A percentile compares a stretch with the other conserved stretches of the same genome.
Evolutionary conservation across 2,329 filamentous ascomycete genomes (phyloP).

Genomic region (Coniochaeta ligniaria): DNA sequence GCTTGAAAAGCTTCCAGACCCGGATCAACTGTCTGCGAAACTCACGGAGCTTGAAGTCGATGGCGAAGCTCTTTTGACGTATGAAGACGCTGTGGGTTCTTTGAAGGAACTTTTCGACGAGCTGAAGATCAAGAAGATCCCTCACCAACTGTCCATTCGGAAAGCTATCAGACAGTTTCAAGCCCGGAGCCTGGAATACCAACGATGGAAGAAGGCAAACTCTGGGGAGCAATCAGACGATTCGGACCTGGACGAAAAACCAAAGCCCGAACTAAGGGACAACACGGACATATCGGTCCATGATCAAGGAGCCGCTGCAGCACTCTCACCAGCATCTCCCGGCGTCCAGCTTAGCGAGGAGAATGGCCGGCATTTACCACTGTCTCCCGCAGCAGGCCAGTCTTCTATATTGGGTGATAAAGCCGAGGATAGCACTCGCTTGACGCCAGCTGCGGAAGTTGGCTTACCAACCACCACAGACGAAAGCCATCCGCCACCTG

Average conservation of each 20-base stretch:
- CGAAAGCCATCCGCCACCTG: not conserved
- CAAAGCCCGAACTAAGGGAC: not conserved
- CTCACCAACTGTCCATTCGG: conserved; percentile 50
- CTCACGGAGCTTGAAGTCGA: conserved; percentile 58
- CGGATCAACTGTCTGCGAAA: conserved; percentile 39
- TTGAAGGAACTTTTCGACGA: conserved; percentile 42
- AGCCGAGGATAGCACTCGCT: not conserved
- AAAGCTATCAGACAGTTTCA: conserved; percentile 52
- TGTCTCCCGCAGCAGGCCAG: not conserved
- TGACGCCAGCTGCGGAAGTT: not conserved
- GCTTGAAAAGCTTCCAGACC: conserved; percentile 39
- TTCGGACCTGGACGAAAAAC: conserved; percentile 13
- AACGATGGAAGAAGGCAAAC: conserved; percentile 18
- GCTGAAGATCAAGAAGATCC: conserved; percentile 49
- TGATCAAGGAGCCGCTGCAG: not conserved
- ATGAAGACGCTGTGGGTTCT: conserved; percentile 37
- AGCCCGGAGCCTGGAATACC: conserved; percentile 41
- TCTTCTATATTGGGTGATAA: not conserved
- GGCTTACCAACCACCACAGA: not conserved
- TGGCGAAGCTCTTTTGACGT: conserved; percentile 56
- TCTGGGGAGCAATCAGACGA: conserved; percentile 3
- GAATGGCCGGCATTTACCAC: not conserved
- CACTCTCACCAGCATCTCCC: not conserved
- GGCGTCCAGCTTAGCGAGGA: not conserved
- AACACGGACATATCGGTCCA: not conserved